Evolutionary conservation across 352 stramenopile species (phyloP).

Genomic region (Globisporangium orthogonon): DNA sequence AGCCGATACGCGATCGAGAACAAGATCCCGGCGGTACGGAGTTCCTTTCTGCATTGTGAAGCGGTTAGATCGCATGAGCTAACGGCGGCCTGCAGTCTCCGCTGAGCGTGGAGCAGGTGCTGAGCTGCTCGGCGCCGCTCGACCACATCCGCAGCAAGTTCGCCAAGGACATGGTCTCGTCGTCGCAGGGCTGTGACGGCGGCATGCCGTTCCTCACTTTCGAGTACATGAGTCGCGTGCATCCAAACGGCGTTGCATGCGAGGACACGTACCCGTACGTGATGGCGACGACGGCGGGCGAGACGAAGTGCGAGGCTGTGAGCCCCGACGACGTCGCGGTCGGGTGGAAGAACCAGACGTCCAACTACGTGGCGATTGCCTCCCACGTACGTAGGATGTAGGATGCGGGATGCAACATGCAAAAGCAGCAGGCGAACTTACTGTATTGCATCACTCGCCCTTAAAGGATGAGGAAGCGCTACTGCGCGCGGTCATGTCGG

Average conservation of each 20-base stretch:
- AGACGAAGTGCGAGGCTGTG: conserved; percentile 32
- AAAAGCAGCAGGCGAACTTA: not conserved
- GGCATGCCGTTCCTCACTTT: conserved; percentile 89
- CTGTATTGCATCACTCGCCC: not conserved
- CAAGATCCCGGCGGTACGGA: conserved; percentile 43
- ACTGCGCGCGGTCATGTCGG: conserved; percentile 48
- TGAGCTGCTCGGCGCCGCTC: conserved; percentile 65
- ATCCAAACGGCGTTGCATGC: conserved; percentile 71
- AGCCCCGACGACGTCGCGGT: conserved; percentile 34
- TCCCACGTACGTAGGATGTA: conserved; percentile 12
- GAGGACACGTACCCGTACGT: conserved; percentile 64
- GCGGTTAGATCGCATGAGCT: too few species aligned
- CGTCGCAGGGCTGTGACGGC: conserved; percentile 77
- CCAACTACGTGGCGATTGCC: conserved; percentile 48
- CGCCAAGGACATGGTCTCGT: conserved; percentile 60
- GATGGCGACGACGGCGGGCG: conserved; percentile 50
- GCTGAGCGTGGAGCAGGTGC: conserved; percentile 80
- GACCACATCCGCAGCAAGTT: conserved; percentile 79
- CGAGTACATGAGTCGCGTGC: conserved; percentile 63
- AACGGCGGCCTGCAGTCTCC: conserved; percentile 39
- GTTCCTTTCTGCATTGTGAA: not conserved
- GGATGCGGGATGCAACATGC: too few species aligned
- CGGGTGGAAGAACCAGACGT: conserved; percentile 33
- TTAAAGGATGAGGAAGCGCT: conserved; percentile 46
- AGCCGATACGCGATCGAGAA: conserved; percentile 74